Percentiles rank a stretch among this genome's conserved stretches.
phyloP scores from a whole-genome alignment of 768 basidiomycete species.

The Collybiopsis luxurians region DNA sequence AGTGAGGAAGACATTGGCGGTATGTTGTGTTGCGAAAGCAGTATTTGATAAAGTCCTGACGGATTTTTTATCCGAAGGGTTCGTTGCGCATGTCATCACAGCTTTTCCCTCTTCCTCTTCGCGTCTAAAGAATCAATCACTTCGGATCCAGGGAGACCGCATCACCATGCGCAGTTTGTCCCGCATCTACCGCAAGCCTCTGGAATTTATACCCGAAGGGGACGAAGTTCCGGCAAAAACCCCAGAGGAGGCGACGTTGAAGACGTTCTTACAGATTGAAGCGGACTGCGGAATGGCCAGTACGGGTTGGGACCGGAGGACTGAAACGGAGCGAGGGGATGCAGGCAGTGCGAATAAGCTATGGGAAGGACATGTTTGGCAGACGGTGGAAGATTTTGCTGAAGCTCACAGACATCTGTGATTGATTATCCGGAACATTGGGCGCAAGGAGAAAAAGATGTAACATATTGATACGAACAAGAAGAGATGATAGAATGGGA shows the following conservation, averaged over 20 bases:
- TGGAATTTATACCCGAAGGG: conserved; percentile 1
- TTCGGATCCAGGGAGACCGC: not conserved
- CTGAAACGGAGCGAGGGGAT: not conserved
- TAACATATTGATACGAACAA: no score
- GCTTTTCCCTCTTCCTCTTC: not conserved
- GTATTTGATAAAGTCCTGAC: not conserved
- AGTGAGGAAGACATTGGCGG: not conserved
- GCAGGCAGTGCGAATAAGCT: conserved; percentile 4
- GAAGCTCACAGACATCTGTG: no score
- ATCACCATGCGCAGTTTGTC: not conserved
- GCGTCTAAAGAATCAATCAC: not conserved
- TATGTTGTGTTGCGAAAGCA: not conserved
- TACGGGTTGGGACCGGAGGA: conserved; percentile 1
- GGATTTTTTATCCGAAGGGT: not conserved
- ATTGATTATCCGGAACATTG: no score
- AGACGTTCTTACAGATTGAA: not conserved
- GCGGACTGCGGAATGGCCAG: not conserved
- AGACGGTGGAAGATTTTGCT: no score
- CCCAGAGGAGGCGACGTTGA: not conserved
- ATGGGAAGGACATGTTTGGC: no score
- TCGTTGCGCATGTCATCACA: conserved; percentile 2
- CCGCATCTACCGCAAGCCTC: not conserved
- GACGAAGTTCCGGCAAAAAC: not conserved
- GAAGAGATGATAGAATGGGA: no score
- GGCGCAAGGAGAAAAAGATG: no score